Evolutionary conservation across 768 basidiomycete species (phyloP), one percentile per base, ranked within the genome.

Genomic region (Clitopilus passeckerianus): DNA sequence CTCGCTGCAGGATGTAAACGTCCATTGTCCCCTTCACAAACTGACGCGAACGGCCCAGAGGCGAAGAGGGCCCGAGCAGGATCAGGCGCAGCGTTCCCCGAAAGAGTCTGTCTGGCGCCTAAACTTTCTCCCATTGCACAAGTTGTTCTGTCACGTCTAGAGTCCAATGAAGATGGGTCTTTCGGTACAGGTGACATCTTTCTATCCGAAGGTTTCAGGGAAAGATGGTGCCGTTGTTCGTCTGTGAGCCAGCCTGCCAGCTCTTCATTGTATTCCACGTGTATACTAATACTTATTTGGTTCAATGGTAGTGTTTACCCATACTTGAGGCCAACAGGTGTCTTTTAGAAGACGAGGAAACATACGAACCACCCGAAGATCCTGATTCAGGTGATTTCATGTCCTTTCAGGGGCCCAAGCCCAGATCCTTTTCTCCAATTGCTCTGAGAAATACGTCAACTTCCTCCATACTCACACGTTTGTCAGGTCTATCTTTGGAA

Each of bases 341-440:
- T 71, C 75, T 93, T 22, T 71, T 91, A 10, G 80, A 89, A 62
- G 89, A 90, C 69, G 92, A 93, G 62, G 90, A 91, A 43, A 91
- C 87, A 0, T 93, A 91, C 61, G 89, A 91, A 67, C 90, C 89
- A 0, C 92, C 91, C 3, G 86, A 90, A 66, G 92, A 93, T 71
- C 91, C 92, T 9, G 92, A 94, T 68, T 91, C 86, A 61, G 85
- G 91, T 86, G 56, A 41, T 70, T 61, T 60, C 37, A 57, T 27
- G 22, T 53, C 35, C 33, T 43, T 52, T 30, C 37, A 53, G n/a
- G 61, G 55, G 46, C 7, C 27, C 56, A 53, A 53, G 54, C 34
- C 59, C 52, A 56, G 56, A 54, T 5, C 14, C 23, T 50, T 58
- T 61, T 60, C 44, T 59, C 56, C 60, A 60, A 61, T 61, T 60